Conservation (phyloP, 2,329 filamentous ascomycete species). For the Thelonectria rubi region DNA sequence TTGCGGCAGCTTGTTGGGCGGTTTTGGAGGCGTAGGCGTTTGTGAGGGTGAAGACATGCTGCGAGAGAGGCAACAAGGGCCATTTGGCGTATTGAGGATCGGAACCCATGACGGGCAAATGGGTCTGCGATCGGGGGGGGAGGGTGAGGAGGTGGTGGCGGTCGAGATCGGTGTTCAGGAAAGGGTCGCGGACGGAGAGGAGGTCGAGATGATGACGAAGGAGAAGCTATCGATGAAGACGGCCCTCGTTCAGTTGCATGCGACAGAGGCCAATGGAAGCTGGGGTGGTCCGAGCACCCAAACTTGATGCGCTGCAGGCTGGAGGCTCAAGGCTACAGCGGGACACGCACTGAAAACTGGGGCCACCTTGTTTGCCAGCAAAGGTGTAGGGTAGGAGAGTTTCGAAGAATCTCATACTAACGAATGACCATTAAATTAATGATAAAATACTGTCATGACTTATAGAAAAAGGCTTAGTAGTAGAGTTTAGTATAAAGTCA, state of each 20-base stretch:
- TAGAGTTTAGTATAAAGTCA: no score
- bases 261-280: slow-evolving; percentile 37
- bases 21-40: slow-evolving; percentile 75
- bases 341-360: slow-evolving; percentile 42
- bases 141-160: slow-evolving; percentile 12
- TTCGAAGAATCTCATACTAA: no score
- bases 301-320: slow-evolving; percentile 4
- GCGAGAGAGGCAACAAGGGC: slow-evolving; percentile 81
- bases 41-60: slow-evolving; percentile 88
- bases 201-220: slow-evolving; percentile 37
- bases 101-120: slow-evolving; percentile 69
- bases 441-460: no score
- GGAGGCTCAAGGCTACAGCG: slow-evolving; percentile 48
- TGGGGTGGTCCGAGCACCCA: slow-evolving; percentile 28
- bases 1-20: slow-evolving; percentile 75
- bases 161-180: neutral
- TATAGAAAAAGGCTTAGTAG: no score
- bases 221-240: slow-evolving; percentile 32
- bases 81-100: slow-evolving; percentile 89
- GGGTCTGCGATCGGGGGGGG: slow-evolving; percentile 40
- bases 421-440: no score
- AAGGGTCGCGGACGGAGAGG: neutral
- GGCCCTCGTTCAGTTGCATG: slow-evolving; percentile 34
- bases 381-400: slow-evolving; percentile 23
- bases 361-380: slow-evolving; percentile 6